Base-by-base conservation (phyloP, 441 rosid species). In the Jatropha multifida region DNA sequence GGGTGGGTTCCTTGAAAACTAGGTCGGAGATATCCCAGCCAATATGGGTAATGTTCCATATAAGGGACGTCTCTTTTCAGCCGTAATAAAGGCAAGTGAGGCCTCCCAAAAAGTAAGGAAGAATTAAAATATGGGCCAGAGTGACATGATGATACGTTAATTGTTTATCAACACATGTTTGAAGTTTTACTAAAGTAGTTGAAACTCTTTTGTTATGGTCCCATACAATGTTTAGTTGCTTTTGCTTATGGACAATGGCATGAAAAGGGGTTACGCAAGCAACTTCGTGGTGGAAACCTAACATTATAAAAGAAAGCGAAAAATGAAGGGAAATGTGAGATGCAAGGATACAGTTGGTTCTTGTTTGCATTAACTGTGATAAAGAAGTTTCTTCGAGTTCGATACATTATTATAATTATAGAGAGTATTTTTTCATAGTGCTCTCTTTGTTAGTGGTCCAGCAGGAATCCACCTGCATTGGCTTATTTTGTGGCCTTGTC, bases 41-140 rank as follows among this genome's bases (percentile, higher is more conserved):
- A 12, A 38, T 46, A 32, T 51, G 81, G 68, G 56, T 58, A 75
- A 49, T 55, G n/a, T 56, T 74, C 67, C 69, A 63, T 15, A 48
- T 52, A 20, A 79, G 51, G 61, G 13, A 15, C 49, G 13, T 23
- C 58, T 41, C 79, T 76, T 81, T 77, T 81, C 86, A 79, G 88
- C 89, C 81, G 83, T 87, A 74, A 74, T 73, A 80, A 83, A 82
- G 84, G 65, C 77, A 72, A 71, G 74, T 44, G 49, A 66, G 79
- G 66, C 64, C 49, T 27, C 42, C 18, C 14, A 18, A 6, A 49
- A 12, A 32, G 64, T 2, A 26, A 7, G 44, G 13, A 67, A 26
- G 17, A 32, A 68, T 67, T n/a, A 56, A 23, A 62, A 18, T 11
- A 14, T 44, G 26, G 65, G 26, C 18, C 12, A 26, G 42, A 46